A percentile compares a stretch with the other conserved stretches of the same genome.
Conservation (phyloP, 108 stramenopile species). For the Fragilaria radians region DNA sequence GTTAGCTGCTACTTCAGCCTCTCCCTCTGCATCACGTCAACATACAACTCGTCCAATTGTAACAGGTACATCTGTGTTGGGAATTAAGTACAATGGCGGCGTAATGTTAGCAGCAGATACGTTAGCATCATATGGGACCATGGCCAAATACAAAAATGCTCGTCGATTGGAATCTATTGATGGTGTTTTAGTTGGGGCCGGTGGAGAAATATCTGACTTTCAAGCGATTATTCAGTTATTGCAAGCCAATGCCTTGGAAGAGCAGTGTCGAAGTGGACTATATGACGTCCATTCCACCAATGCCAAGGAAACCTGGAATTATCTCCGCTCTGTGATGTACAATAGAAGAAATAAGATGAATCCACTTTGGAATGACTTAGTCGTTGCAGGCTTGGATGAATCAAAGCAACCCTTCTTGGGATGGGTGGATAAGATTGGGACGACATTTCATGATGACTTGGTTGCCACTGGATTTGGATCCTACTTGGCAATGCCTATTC, state of each 20-base stretch:
- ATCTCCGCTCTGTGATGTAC: conserved; percentile 94
- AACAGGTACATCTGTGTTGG: conserved; percentile 96
- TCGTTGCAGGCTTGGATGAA: conserved; percentile 78
- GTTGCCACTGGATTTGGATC: conserved; percentile 96
- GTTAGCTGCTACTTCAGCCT: conserved; percentile 3
- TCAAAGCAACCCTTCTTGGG: conserved; percentile 81
- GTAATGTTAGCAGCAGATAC: conserved; percentile 98
- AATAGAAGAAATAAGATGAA: conserved; percentile 91
- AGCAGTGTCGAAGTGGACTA: conserved; percentile 48
- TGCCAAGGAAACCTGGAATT: conserved; percentile 73
- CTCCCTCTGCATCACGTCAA: conserved; percentile 14
- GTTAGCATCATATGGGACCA: conserved; percentile 85
- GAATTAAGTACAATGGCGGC: conserved; percentile 87
- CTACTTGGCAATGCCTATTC: conserved; percentile 91
- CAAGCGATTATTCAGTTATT: conserved; percentile 79
- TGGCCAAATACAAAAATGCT: conserved; percentile 94
- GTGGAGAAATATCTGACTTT: conserved; percentile 95
- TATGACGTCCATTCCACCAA: conserved; percentile 59
- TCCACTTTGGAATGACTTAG: conserved; percentile 97
- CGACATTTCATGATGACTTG: conserved; percentile 90
- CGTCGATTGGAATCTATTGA: conserved; percentile 64
- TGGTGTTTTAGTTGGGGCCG: conserved; percentile 80
- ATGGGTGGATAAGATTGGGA: conserved; percentile 94
- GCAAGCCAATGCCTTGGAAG: conserved; percentile 65
- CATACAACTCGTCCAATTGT: conserved; percentile 91